Percentiles rank a stretch among this genome's conserved stretches.
Evolutionary conservation across 1,284 basidiomycete genomes (phyloP).

Genomic region (Tremellales sp.): DNA sequence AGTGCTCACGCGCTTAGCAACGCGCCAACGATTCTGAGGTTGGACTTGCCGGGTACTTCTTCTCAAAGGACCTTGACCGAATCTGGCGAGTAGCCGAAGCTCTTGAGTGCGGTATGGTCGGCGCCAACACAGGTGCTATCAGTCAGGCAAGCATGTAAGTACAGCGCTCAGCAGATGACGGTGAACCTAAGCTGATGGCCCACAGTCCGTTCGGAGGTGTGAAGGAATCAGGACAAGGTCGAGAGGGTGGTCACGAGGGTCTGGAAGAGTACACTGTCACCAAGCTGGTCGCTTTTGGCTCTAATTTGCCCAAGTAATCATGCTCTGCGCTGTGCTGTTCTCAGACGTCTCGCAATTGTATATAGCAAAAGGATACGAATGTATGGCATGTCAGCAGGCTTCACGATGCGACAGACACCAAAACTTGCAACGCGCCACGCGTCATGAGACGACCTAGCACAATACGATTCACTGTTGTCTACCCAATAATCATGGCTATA

Average conservation of each 20-base stretch:
- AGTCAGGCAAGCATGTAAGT: slow-evolving; percentile 61
- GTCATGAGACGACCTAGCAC: too few relatives aligned
- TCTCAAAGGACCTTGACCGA: slow-evolving; percentile 79
- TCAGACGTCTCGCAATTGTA: too few relatives aligned
- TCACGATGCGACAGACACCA: too few relatives aligned
- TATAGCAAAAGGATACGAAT: too few relatives aligned
- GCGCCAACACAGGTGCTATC: slow-evolving; percentile 64
- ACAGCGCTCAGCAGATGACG: neutral
- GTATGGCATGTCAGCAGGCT: too few relatives aligned
- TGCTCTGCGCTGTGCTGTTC: too few relatives aligned
- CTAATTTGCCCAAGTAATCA: slow-evolving; percentile 6
- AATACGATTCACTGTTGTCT: too few relatives aligned
- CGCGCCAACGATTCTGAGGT: slow-evolving; percentile 79
- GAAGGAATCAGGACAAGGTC: slow-evolving; percentile 45
- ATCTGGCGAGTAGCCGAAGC: slow-evolving; percentile 98
- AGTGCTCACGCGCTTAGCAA: slow-evolving; percentile 20
- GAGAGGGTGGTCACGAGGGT: slow-evolving; percentile 42
- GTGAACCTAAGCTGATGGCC: neutral
- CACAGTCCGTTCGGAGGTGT: slow-evolving; percentile 77
- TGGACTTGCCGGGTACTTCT: slow-evolving; percentile 90
- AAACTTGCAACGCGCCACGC: too few relatives aligned
- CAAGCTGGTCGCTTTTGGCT: slow-evolving; percentile 39
- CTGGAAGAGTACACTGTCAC: slow-evolving; percentile 43
- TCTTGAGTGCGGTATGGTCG: slow-evolving; percentile 83
- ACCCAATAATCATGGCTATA: neutral